Conservation (phyloP, 306 rosid genomes). For the Quercus alba region DNA sequence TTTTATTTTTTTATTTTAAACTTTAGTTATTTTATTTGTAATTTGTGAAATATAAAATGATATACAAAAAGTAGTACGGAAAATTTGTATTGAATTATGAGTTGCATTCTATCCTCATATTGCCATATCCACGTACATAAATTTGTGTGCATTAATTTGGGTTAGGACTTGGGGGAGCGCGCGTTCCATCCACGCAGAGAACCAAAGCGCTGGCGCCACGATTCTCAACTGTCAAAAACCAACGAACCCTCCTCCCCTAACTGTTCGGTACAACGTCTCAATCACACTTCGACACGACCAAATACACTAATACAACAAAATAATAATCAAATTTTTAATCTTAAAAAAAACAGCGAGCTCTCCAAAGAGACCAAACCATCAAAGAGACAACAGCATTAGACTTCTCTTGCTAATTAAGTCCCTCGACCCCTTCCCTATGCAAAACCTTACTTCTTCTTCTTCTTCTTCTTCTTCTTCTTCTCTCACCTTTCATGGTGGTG, state of each 20-base stretch:
- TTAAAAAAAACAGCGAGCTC: neutral
- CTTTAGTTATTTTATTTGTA: too few relatives aligned
- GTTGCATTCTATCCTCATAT: too few relatives aligned
- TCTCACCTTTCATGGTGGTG: slow-evolving; percentile 55
- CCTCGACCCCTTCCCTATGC: slow-evolving; percentile 17
- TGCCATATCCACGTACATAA: too few relatives aligned
- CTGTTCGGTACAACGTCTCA: slow-evolving; percentile 15
- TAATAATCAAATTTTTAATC: neutral
- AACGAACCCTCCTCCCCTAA: neutral
- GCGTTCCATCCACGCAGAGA: neutral
- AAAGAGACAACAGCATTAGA: too few relatives aligned
- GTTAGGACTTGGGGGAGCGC: too few relatives aligned
- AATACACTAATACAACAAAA: neutral
- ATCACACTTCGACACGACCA: neutral
- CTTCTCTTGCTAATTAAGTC: slow-evolving; percentile 22
- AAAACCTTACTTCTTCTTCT: slow-evolving; percentile 25
- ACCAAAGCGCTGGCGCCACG: neutral
- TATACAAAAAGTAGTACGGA: rapidly evolving
- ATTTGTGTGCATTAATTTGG: too few relatives aligned
- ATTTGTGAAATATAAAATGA: rapidly evolving
- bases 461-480: slow-evolving; percentile 8
- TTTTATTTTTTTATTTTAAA: too few relatives aligned
- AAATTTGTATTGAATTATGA: rapidly evolving
- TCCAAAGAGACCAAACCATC: neutral
- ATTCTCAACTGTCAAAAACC: neutral